A percentile compares a stretch with the other conserved stretches of the same genome.
These are phyloP conservation scores for Globisporangium emineosum DNA, from an alignment of 352 stramenopile genomes.

Conservation along the genomic window DNA sequence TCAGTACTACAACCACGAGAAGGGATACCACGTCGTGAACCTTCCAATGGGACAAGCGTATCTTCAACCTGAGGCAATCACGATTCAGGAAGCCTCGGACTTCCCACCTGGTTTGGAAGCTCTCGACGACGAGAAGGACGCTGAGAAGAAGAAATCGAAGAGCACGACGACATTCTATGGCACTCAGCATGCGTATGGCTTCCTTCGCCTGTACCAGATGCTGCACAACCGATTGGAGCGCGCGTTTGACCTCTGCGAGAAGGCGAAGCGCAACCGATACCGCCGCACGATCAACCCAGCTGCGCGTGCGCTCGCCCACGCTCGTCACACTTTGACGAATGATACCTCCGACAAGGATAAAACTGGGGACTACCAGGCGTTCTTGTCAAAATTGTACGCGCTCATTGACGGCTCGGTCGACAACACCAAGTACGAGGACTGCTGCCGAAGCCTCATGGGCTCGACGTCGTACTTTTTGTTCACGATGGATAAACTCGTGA, in stretches of 20 bases:
- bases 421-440: slow-evolving; percentile 88
- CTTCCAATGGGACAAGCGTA: slow-evolving; percentile 66
- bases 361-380: slow-evolving; percentile 83
- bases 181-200: slow-evolving; percentile 86
- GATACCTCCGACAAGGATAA: slow-evolving; percentile 62
- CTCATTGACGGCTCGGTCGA: slow-evolving; percentile 87
- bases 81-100: slow-evolving; percentile 70
- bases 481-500: slow-evolving; percentile 90
- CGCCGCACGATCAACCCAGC: slow-evolving; percentile 86
- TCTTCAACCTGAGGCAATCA: slow-evolving; percentile 71
- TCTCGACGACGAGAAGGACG: slow-evolving; percentile 60
- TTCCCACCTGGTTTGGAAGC: slow-evolving; percentile 64
- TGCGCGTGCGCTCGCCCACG: slow-evolving; percentile 72
- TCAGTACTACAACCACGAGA: slow-evolving; percentile 66
- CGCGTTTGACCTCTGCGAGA: slow-evolving; percentile 81
- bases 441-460: slow-evolving; percentile 85
- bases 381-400: slow-evolving; percentile 84
- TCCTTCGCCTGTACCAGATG: slow-evolving; percentile 88
- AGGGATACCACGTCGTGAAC: slow-evolving; percentile 63
- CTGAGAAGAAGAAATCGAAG: slow-evolving; percentile 32
- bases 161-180: slow-evolving; percentile 67
- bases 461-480: slow-evolving; percentile 90
- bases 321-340: slow-evolving; percentile 46
- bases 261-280: slow-evolving; percentile 81
- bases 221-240: slow-evolving; percentile 82